phyloP scores from a whole-genome alignment of 345 rosid species.

The Salix purpurea region DNA sequence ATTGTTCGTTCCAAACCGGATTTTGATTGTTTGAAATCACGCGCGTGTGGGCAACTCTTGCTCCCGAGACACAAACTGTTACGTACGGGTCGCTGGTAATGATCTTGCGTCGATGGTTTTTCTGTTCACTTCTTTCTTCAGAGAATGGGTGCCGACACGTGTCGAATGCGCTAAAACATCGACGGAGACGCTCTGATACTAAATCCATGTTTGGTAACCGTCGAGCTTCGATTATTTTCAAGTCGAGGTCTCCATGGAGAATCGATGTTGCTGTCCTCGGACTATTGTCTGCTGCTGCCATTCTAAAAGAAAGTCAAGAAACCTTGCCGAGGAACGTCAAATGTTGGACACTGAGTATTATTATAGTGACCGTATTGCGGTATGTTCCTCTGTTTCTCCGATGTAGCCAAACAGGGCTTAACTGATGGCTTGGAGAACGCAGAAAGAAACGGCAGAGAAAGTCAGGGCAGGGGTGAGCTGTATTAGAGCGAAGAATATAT shows the following conservation, averaged over 20 bases:
- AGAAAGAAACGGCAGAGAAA: neutral
- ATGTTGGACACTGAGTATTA: neutral
- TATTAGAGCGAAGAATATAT: neutral
- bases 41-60: conserved; percentile 82
- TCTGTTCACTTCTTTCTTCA: neutral
- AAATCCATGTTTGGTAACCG: conserved; percentile 81
- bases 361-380: neutral
- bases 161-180: conserved; percentile 40
- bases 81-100: conserved; percentile 89
- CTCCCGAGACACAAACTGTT: conserved; percentile 62
- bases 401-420: conserved; percentile 28
- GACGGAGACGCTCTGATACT: conserved; percentile 52
- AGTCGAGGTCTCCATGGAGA: conserved; percentile 76
- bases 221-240: conserved; percentile 67
- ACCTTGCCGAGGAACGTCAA: neutral
- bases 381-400: conserved; percentile 22
- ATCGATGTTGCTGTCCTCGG: neutral
- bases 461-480: neutral
- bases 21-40: conserved; percentile 57
- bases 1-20: conserved; percentile 72
- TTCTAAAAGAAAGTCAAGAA: neutral
- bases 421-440: neutral
- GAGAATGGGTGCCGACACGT: conserved; percentile 32
- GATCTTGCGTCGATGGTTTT: conserved; percentile 32
- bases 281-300: neutral